phyloP scores from a whole-genome alignment of 306 rosid genomes.

The Quercus parvula region DNA sequence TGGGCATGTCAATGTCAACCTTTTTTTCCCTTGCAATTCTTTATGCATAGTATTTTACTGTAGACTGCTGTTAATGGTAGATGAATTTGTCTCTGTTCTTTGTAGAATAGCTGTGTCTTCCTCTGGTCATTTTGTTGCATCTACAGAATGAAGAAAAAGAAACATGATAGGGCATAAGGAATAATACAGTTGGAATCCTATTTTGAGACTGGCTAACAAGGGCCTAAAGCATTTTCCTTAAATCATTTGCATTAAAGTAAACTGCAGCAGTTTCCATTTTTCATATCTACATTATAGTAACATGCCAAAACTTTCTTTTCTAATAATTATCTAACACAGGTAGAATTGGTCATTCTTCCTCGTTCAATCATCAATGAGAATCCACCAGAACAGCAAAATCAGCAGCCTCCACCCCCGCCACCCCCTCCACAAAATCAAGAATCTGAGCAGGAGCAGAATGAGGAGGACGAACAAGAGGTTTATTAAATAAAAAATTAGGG shows the following conservation, averaged over 20 bases:
- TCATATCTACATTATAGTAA: slow-evolving; percentile 2
- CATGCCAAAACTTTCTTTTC: slow-evolving; percentile 11
- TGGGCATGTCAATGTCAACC: neutral
- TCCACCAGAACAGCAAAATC: slow-evolving; percentile 93
- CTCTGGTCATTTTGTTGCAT: neutral
- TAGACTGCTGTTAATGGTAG: neutral
- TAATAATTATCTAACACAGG: slow-evolving; percentile 52
- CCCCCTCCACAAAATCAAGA: slow-evolving; percentile 97
- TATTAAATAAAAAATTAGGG: slow-evolving; percentile 14
- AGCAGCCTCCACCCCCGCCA: slow-evolving; percentile 95
- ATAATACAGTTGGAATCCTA: neutral
- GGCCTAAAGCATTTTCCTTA: neutral
- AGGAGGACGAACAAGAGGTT: slow-evolving; percentile 85
- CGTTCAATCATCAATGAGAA: slow-evolving; percentile 71
- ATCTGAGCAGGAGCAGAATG: slow-evolving; percentile 75
- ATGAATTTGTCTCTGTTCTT: neutral
- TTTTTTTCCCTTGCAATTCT: neutral
- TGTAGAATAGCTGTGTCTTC: neutral
- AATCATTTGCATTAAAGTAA: neutral
- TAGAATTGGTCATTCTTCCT: slow-evolving; percentile 91
- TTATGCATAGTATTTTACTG: neutral
- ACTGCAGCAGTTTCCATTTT: neutral
- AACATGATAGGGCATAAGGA: neutral
- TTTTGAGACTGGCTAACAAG: neutral
- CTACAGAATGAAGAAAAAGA: neutral